Percentiles rank a stretch among this genome's conserved stretches.
Conservation (phyloP, 495 filamentous ascomycete species). For the Darksidea phi region DNA sequence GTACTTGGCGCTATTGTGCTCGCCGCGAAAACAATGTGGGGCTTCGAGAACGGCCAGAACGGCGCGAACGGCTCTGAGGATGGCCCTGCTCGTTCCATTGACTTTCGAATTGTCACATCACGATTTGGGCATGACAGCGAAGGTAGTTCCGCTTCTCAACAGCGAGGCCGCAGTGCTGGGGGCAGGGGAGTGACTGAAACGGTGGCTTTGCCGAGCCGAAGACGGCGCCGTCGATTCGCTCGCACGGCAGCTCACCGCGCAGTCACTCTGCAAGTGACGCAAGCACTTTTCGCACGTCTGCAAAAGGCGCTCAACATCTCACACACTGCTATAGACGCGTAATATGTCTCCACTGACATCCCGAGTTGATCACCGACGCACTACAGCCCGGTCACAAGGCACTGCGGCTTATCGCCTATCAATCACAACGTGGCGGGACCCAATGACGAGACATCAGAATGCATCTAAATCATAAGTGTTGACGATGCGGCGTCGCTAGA, state of each 20-base stretch:
- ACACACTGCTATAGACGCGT: background rate
- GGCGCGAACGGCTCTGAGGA: conserved; percentile 1
- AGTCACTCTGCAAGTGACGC: too few species aligned
- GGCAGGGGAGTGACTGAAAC: too few species aligned
- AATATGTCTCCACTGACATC: background rate
- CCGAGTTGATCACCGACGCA: background rate
- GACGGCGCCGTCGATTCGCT: too few species aligned
- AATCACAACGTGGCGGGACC: conserved; percentile 11
- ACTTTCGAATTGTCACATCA: background rate
- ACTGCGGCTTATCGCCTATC: conserved; percentile 4
- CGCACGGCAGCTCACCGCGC: too few species aligned
- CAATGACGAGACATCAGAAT: too few species aligned
- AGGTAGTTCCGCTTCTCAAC: too few species aligned
- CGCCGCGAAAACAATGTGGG: background rate
- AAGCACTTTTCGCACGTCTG: too few species aligned
- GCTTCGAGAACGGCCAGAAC: background rate
- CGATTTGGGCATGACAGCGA: too few species aligned
- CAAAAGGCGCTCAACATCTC: background rate
- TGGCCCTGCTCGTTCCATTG: background rate
- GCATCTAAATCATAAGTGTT: too few species aligned
- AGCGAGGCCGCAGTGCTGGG: too few species aligned
- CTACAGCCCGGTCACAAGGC: conserved; percentile 15
- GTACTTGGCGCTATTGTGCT: background rate
- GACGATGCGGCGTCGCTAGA: too few species aligned
- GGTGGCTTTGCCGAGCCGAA: too few species aligned